A percentile compares a stretch with the other conserved stretches of the same genome.
These are phyloP conservation scores for Rhizopogon vulgaris DNA, from an alignment of 768 basidiomycete species.

Conservation along the genomic window DNA sequence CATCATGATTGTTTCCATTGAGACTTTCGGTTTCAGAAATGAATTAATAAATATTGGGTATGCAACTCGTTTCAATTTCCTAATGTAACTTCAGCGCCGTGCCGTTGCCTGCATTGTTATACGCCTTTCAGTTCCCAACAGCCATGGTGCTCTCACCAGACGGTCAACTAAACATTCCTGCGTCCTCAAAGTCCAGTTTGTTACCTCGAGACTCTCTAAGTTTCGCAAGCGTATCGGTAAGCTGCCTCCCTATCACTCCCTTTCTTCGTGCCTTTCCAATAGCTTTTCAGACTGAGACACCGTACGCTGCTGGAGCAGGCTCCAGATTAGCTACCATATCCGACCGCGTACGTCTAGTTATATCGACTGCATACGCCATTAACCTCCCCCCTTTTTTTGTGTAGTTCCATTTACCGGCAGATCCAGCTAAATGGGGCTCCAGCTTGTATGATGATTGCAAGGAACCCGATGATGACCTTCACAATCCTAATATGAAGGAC, in stretches of 20 bases:
- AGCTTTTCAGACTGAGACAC: slow-evolving; percentile 19
- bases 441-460: slow-evolving; percentile 46
- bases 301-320: slow-evolving; percentile 37
- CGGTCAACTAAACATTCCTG: neutral
- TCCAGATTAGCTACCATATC: slow-evolving; percentile 33
- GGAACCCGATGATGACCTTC: slow-evolving; percentile 69
- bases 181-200: slow-evolving; percentile 10
- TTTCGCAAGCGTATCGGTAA: slow-evolving; percentile 20
- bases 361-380: neutral
- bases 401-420: slow-evolving; percentile 60
- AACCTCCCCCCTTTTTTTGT: neutral
- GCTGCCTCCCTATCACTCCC: neutral
- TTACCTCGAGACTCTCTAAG: slow-evolving; percentile 14
- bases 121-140: neutral
- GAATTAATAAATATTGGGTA: neutral
- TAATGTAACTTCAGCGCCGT: neutral
- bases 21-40: no score
- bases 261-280: neutral
- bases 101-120: neutral
- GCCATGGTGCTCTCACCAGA: slow-evolving; percentile 13
- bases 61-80: neutral
- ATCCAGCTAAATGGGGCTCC: slow-evolving; percentile 63
- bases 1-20: no score
- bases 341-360: slow-evolving; percentile 32
- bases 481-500: slow-evolving; percentile 49